Evolutionary conservation across 306 rosid species (phyloP).

Genomic region (Corylus americana): DNA sequence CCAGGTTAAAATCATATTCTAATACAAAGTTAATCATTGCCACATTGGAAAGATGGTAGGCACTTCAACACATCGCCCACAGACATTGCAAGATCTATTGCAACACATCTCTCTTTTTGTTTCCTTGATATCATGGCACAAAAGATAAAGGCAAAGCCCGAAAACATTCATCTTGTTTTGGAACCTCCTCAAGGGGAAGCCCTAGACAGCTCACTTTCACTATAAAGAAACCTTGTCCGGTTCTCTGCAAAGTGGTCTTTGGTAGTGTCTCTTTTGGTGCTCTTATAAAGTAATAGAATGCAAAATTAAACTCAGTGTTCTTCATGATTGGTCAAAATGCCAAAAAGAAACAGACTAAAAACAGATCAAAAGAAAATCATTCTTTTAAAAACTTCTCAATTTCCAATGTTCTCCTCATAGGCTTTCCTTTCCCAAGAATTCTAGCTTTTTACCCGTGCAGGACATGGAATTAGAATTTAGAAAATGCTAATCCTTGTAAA

Average conservation of each 20-base stretch:
- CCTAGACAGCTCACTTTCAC: not conserved
- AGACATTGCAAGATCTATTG: slow-evolving; percentile 5
- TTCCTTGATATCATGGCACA: slow-evolving; percentile 21
- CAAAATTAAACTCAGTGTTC: not conserved
- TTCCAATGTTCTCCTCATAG: not conserved
- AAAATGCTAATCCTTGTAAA: no score
- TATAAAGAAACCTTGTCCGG: not conserved
- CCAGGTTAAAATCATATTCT: not conserved
- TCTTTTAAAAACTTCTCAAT: not conserved
- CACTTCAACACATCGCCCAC: not conserved
- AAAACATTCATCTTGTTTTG: slow-evolving; percentile 3
- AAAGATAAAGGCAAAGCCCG: not conserved
- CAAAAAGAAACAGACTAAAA: not conserved
- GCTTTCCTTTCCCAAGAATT: slow-evolving; percentile 5
- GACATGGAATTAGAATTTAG: not conserved
- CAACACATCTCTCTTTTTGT: slow-evolving; percentile 15
- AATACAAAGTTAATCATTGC: not conserved
- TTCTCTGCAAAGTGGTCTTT: not conserved
- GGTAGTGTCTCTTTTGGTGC: not conserved
- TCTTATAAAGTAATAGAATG: not conserved
- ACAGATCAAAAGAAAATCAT: not conserved
- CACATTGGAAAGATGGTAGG: not conserved
- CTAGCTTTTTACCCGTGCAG: slow-evolving; percentile 2
- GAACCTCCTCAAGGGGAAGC: not conserved
- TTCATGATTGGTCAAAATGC: not conserved